Evolutionary conservation across 345 rosid genomes (phyloP), one percentile per base, ranked within the genome.

Genomic region (Arabis hirsuta): DNA sequence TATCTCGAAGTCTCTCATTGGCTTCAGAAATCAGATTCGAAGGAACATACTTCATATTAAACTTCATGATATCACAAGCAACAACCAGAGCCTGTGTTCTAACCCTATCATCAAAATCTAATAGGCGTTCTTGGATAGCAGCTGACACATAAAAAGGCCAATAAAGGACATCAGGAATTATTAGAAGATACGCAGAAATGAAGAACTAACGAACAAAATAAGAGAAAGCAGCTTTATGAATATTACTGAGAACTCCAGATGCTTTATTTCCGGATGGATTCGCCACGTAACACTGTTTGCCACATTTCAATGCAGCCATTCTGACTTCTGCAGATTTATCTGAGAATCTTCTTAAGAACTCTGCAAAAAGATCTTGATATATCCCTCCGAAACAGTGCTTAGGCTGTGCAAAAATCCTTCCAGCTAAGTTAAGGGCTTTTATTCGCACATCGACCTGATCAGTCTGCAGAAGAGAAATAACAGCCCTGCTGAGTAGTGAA

Each of bases 301-400:
- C 90, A 60, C 91, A 81, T 68, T 81, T 85, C 47, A 94, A 24
- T 74, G 91, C 88, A 81, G 81, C 76, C 58, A 88, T 80, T 79
- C 98, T 94, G 71, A 91, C 96, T 72, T 91, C 98, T 50, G 84
- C 81, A 68, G 97, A 89, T 82, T 88, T 94, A 76, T 94, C 98
- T 71, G 84, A 79, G 74, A 91, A 94, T 73, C 96, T 94, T 79
- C 86, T 89, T 75, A 89, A 79, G 76, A 89, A 94, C 84, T 94
- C 97, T 9, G 76, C 64, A 60, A 84, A 88, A 71, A 94, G 88
- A 69, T 78, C 77, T 14, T 38, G 95, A 75, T 88, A 85, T 59
- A 77, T 77, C 62, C 84, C 82, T 53, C 83, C 87, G 32, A 82
- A 79, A 80, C 61, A 72, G 54, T 76, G 67, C 63, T 80, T 90